Conservation (phyloP, 148 eudicot genomes). For the Silene latifolia region DNA sequence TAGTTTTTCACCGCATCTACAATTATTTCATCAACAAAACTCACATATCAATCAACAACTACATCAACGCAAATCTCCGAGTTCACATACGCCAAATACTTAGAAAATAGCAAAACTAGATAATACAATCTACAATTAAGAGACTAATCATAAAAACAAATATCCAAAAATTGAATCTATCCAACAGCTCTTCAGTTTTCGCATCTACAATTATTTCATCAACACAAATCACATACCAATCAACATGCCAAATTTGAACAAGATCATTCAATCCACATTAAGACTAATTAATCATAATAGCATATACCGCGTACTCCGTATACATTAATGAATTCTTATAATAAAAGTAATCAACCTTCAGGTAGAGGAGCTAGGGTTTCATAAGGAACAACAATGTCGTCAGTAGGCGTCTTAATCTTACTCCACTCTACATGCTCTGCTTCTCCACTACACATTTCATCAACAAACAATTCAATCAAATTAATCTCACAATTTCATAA, state of each 20-base stretch:
- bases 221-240: too few species aligned
- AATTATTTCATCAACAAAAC: not conserved
- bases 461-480: not conserved
- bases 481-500: not conserved
- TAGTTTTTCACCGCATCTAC: constrained; percentile 31
- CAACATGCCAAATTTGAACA: too few species aligned
- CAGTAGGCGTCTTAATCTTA: constrained; percentile 14
- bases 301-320: too few species aligned
- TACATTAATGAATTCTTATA: not conserved
- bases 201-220: too few species aligned
- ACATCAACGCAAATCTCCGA: too few species aligned
- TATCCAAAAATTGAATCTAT: too few species aligned
- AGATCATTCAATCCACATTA: too few species aligned
- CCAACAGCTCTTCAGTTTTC: too few species aligned
- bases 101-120: too few species aligned
- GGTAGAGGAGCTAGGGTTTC: constrained; percentile 7
- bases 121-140: not conserved
- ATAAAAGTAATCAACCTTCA: constrained; percentile 18
- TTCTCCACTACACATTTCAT: constrained; percentile 14
- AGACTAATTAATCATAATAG: too few species aligned
- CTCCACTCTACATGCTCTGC: constrained; percentile 21
- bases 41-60: not conserved
- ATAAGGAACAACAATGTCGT: constrained; percentile 13
- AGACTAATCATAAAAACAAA: too few species aligned
- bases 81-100: too few species aligned